Conservation (phyloP, 768 basidiomycete genomes). For the Auriscalpium microsporum region DNA sequence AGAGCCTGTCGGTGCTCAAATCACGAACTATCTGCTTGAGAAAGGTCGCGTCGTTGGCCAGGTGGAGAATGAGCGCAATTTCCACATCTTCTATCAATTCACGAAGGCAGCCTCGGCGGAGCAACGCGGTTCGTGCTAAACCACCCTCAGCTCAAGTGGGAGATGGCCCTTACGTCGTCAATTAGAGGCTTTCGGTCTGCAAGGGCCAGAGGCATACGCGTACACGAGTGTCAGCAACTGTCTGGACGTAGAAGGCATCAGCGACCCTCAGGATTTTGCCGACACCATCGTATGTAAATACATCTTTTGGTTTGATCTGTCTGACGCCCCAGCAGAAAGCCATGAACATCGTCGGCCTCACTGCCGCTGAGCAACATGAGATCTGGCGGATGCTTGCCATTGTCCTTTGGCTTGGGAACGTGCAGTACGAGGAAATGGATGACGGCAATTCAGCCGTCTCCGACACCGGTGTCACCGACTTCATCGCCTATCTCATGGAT, state of each 20-base stretch:
- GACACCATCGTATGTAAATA: constrained; percentile 70
- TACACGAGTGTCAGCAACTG: constrained; percentile 93
- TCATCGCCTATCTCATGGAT: constrained; percentile 92
- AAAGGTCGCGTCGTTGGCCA: constrained; percentile 97
- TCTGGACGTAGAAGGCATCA: constrained; percentile 81
- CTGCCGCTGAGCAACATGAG: constrained; percentile 73
- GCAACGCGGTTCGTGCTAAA: constrained; percentile 61
- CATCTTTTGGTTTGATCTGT: neutral
- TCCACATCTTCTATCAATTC: constrained; percentile 99
- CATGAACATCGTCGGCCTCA: constrained; percentile 90
- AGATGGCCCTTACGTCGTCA: constrained; percentile 2
- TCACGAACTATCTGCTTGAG: constrained; percentile 96
- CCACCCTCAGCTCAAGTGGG: neutral
- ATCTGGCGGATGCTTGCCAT: constrained; percentile 91
- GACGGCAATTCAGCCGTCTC: constrained; percentile 79
- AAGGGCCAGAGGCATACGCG: constrained; percentile 91
- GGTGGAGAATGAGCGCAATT: constrained; percentile 92
- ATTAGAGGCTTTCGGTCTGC: constrained; percentile 86
- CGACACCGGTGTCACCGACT: constrained; percentile 88
- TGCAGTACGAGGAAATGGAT: constrained; percentile 81
- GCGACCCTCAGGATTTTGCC: constrained; percentile 79
- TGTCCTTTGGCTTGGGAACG: constrained; percentile 94
- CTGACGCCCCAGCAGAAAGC: constrained; percentile 51
- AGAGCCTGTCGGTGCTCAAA: constrained; percentile 94
- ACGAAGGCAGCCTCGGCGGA: constrained; percentile 89